phyloP scores from a whole-genome alignment of 106 monocot genomes.

The Dendrobium nobile region DNA sequence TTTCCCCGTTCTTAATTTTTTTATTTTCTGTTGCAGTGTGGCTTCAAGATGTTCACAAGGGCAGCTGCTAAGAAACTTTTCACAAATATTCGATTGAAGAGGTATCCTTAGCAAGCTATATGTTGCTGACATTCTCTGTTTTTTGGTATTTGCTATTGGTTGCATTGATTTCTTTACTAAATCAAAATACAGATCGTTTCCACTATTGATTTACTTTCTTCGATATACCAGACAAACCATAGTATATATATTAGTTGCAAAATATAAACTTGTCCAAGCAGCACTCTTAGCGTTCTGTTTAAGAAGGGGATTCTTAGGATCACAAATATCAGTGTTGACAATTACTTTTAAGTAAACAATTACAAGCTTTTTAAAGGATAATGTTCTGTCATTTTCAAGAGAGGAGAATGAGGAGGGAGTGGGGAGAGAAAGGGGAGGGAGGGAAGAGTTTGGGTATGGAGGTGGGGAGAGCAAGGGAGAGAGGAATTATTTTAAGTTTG shows the following conservation, averaged over 20 bases:
- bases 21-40: conserved; percentile 54
- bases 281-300: not conserved
- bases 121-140: not conserved
- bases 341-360: not conserved
- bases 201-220: too few relatives aligned
- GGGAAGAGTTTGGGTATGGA: not conserved
- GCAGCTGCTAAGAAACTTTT: conserved; percentile 85
- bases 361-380: not conserved
- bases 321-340: not conserved
- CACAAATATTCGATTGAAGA: conserved; percentile 83
- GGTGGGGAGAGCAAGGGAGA: not conserved
- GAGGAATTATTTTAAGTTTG: not conserved
- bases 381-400: not conserved
- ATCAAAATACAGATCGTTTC: not conserved
- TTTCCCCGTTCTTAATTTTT: conserved; percentile 2
- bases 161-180: not conserved
- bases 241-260: not conserved
- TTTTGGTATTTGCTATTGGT: not conserved
- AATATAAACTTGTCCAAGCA: not conserved
- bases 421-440: not conserved
- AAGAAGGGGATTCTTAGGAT: not conserved
- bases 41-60: conserved; percentile 99
- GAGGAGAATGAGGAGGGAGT: not conserved
- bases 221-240: not conserved
- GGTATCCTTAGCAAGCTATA: conserved; percentile 30